These are phyloP conservation scores for Ogataea angusta DNA, from an alignment of 805 yeast genomes.

Conservation along the genomic window DNA sequence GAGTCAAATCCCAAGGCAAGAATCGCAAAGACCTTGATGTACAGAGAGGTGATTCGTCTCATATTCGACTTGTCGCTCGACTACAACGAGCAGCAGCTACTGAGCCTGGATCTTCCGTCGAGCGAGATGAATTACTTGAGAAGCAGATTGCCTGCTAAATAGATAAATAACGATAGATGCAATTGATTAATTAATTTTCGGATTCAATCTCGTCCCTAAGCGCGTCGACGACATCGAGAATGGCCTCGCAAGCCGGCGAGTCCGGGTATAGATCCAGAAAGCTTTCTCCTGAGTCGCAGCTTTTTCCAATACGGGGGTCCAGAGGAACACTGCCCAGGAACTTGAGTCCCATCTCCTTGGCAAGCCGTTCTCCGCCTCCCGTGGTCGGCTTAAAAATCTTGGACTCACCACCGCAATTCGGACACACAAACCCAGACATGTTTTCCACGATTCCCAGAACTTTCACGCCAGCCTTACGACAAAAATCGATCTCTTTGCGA, in stretches of 20 bases:
- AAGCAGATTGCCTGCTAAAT: constrained; percentile 25
- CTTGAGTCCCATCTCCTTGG: constrained; percentile 72
- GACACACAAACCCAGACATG: constrained; percentile 98
- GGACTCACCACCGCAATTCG: constrained; percentile 86
- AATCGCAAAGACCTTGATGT: constrained; percentile 53
- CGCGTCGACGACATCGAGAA: constrained; percentile 75
- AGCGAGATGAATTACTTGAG: constrained; percentile 39
- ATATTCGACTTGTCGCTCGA: constrained; percentile 31
- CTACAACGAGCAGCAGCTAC: constrained; percentile 34
- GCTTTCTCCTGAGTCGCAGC: constrained; percentile 84
- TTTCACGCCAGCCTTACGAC: constrained; percentile 83
- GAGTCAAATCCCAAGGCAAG: constrained; percentile 36
- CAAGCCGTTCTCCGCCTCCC: constrained; percentile 88
- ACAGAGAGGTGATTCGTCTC: constrained; percentile 44
- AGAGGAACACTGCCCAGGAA: constrained; percentile 92
- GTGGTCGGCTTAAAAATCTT: constrained; percentile 92
- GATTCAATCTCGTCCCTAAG: constrained; percentile 45
- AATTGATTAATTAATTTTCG: constrained; percentile 7
- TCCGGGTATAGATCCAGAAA: constrained; percentile 83
- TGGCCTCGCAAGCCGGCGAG: constrained; percentile 88
- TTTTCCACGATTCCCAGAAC: constrained; percentile 92
- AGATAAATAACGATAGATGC: constrained; percentile 7
- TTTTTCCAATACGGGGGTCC: constrained; percentile 89
- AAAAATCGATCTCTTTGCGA: constrained; percentile 91
- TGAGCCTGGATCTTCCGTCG: constrained; percentile 42